Base-by-base conservation (phyloP, 2,329 filamentous ascomycete genomes). In the Exophiala sp. region DNA sequence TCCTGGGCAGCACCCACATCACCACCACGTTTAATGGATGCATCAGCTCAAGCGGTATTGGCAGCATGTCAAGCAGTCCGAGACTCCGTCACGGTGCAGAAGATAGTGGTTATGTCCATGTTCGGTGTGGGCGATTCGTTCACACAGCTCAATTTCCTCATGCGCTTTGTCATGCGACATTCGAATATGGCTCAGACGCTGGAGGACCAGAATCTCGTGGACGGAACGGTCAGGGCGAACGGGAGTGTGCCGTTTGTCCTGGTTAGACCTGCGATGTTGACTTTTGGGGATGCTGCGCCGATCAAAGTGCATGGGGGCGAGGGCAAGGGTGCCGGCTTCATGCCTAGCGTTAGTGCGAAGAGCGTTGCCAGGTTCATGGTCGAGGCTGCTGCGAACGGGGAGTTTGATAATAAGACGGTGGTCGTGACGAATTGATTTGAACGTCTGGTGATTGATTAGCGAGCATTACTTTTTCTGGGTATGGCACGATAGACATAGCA, bases 71-170 rank as follows among this genome's bases (percentile, higher is more conserved):
- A 38, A 21, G 41, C 39, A 5, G 58, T 74, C 10, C 56, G 65
- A 0, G 66, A 63, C 3, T 75, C 76, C 70, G 66, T 71, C 47
- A 64, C 67, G 14, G 66, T 70, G 46, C 57, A 43, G 6, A 79
- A 77, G 47, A 60, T 81, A 2, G 70, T 82, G 21, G 68, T 78
- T 44, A 73, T 82, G 65, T 78, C 75, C 10, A 73, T 76, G 1
- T 74, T 78, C 55, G 80, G 80, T 9, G 72, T 75, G 1, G 77
- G 74, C 0, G 65, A 69, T 29, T 80, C 78, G 3, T 76, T 69
- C 64, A 21, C 53, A 0, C 72, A 73, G 46, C 62, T 80, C 53
- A 65, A 71, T 40, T 72, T 68, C 33, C 65, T 74, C 1, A 61
- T 81, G 58, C 69, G 72, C 12, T 51, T 71, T 33, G 55, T 80